Evolutionary conservation across 106 monocot genomes (phyloP).

Genomic region (Dendrobium officinale): DNA sequence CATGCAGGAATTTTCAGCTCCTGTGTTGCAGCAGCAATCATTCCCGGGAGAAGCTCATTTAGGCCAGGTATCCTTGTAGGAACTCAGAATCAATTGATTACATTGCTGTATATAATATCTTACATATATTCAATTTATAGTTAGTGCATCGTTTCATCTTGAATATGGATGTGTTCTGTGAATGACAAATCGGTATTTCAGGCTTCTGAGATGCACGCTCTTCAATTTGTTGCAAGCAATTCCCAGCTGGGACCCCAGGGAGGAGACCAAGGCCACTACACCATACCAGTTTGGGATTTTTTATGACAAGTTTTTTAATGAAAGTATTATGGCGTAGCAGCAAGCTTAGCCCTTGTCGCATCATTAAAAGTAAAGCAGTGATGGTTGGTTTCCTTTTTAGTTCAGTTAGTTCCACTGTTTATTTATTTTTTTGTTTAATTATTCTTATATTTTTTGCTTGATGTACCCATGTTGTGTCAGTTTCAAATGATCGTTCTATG

Average conservation of each 20-base stretch:
- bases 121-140: background rate
- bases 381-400: background rate
- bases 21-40: conserved; percentile 7
- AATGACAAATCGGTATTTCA: background rate
- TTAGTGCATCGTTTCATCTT: background rate
- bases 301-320: background rate
- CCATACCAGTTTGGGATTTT: conserved; percentile 33
- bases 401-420: background rate
- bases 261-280: conserved; percentile 20
- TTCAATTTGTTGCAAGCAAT: conserved; percentile 21
- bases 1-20: conserved; percentile 11
- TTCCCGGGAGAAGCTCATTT: conserved; percentile 2
- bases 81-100: background rate
- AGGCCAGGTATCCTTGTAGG: background rate
- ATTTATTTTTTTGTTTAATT: background rate
- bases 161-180: background rate
- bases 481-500: background rate
- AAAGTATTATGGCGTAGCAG: background rate
- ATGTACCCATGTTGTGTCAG: background rate
- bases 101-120: background rate
- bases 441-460: background rate
- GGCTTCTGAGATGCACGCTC: conserved; percentile 17
- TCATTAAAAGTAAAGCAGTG: background rate
- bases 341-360: no score
- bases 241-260: conserved; percentile 25